Evolutionary conservation across 495 filamentous ascomycete genomes (phyloP).

Genomic region (Aspergillus funiculosus): DNA sequence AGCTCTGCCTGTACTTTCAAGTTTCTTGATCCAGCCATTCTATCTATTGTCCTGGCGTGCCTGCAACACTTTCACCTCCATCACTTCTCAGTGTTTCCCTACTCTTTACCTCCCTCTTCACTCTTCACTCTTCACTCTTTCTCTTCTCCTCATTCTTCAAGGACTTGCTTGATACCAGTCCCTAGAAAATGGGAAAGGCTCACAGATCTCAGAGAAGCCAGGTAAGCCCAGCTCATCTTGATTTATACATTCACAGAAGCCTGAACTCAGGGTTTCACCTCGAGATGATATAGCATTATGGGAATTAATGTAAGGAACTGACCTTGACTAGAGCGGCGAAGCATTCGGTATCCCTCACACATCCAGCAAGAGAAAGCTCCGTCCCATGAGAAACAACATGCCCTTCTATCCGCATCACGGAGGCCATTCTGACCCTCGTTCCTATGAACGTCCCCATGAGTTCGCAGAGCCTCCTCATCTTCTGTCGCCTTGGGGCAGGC

Average conservation of each 20-base stretch:
- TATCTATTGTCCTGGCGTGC: too few species aligned
- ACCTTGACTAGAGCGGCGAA: constrained; percentile 3
- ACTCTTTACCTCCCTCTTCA: too few species aligned
- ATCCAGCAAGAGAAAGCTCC: background rate
- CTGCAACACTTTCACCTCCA: too few species aligned
- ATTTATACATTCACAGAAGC: background rate
- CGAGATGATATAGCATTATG: background rate
- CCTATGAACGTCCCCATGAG: background rate
- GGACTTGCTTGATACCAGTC: background rate
- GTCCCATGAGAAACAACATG: background rate
- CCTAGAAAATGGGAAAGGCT: constrained; percentile 4
- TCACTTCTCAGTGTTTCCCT: too few species aligned
- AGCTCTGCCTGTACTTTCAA: too few species aligned
- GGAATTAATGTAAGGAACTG: background rate
- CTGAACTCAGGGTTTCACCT: too few species aligned
- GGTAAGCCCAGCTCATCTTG: background rate
- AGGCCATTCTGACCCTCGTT: background rate
- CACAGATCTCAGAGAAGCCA: constrained; percentile 10
- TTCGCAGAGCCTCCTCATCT: too few species aligned
- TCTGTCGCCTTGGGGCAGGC: too few species aligned
- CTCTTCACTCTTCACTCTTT: too few species aligned
- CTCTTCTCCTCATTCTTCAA: too few species aligned
- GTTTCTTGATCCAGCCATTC: too few species aligned
- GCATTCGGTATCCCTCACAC: background rate
- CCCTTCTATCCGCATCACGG: background rate